phyloP scores from a whole-genome alignment of 208 protist species.

The Trypanosoma congolense region DNA sequence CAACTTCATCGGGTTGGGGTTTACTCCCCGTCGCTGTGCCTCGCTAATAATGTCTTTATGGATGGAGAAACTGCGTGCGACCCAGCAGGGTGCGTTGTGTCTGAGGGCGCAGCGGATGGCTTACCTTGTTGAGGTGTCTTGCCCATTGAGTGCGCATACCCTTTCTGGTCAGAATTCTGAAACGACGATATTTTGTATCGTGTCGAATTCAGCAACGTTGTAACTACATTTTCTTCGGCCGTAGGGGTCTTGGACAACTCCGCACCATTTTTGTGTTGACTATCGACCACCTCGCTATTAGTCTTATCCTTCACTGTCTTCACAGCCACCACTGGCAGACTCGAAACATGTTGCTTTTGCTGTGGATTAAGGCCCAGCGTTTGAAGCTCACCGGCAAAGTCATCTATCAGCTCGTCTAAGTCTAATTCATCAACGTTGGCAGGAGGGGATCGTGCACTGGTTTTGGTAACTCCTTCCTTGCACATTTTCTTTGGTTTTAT shows the following conservation, averaged over 20 bases:
- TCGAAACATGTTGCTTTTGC: conserved; percentile 19
- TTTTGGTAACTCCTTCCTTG: background rate
- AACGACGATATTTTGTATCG: conserved; percentile 47
- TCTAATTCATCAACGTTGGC: conserved; percentile 31
- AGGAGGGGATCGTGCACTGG: background rate
- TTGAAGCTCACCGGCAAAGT: conserved; percentile 68
- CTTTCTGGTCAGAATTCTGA: background rate
- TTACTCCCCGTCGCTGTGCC: conserved; percentile 24
- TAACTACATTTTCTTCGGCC: conserved; percentile 26
- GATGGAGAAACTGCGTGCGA: conserved; percentile 41
- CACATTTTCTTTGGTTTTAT: too few relatives aligned
- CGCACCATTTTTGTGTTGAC: background rate
- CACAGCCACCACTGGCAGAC: background rate
- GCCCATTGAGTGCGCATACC: conserved; percentile 6
- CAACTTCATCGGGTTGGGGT: background rate
- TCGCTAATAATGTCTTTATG: conserved; percentile 61
- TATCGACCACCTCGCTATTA: background rate
- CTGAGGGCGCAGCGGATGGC: background rate
- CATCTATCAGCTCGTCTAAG: conserved; percentile 67
- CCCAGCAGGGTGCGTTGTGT: background rate
- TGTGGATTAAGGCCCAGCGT: conserved; percentile 34
- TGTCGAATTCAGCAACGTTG: conserved; percentile 52
- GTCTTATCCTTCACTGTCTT: background rate
- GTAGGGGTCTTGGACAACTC: background rate
- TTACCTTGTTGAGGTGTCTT: conserved; percentile 8